Evolutionary conservation across 1,139 yeast species (phyloP).

Genomic region (Debaryomycetaceae sp.): DNA sequence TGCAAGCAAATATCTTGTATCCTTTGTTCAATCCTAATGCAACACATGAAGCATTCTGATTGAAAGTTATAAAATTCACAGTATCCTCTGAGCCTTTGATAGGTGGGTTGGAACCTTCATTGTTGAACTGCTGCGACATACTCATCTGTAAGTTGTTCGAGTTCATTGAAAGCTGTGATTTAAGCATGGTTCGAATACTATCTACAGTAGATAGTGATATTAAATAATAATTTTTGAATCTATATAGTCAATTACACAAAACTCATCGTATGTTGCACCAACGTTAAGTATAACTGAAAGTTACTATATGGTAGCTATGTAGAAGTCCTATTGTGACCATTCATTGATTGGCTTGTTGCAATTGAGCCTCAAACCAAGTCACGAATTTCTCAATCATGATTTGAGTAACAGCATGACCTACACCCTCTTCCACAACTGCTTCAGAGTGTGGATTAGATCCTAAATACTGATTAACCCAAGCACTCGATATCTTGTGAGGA

Average conservation of each 20-base stretch:
- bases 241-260: slow-evolving; percentile 1
- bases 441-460: slow-evolving; percentile 25
- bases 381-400: slow-evolving; percentile 35
- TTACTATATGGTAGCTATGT: no score
- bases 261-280: neutral
- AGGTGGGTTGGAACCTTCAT: slow-evolving; percentile 6
- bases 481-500: slow-evolving; percentile 29
- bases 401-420: slow-evolving; percentile 33
- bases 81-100: slow-evolving; percentile 13
- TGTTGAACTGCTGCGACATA: neutral
- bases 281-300: neutral
- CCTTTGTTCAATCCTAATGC: slow-evolving; percentile 78
- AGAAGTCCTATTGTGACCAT: no score
- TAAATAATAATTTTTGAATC: neutral
- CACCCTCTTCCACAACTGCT: slow-evolving; percentile 26
- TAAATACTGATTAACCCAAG: slow-evolving; percentile 33
- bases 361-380: slow-evolving; percentile 24
- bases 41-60: slow-evolving; percentile 86
- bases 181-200: neutral
- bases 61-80: slow-evolving; percentile 68
- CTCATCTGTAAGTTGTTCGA: neutral
- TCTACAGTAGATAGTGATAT: neutral
- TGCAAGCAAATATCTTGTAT: slow-evolving; percentile 84
- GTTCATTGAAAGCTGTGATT: neutral
- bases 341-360: neutral